Evolutionary conservation across 83 land plant species (phyloP), one percentile per base, ranked within the genome.

Genomic region (Isoetes engelmannii): DNA sequence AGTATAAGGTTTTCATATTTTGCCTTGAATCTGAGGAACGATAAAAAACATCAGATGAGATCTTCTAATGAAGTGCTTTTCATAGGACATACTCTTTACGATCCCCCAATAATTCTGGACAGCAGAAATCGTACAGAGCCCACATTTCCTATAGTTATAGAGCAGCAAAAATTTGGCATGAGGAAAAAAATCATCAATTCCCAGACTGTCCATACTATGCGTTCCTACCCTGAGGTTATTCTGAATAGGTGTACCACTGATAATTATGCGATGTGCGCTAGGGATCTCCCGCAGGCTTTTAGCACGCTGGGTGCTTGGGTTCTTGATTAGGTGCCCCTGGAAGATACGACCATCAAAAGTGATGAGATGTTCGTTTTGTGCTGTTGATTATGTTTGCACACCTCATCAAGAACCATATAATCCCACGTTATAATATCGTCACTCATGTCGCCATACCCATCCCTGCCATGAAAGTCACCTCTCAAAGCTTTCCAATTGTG

Each of bases 241-340:
- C 69, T 94, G 99, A 10, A 94, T 80, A 56, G 99, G 99, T 7
- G 99, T 94, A 45, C 99, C 99, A 76, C 99, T 94, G 7, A 94
- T 77, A 57, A 94, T 72, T 44, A 94, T 83, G 0, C 99, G 90
- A 69, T 88, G 97, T 71, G 80, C 67, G 76, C 97, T 68, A 12
- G 97, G 93, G 17, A 94, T 84, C 70, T 88, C 90, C 47, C 81
- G 77, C 79, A 94, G 82, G 75, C 97, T 88, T 74, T 86, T 81
- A 15, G 99, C 93, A 37, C 99, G 81, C 60, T 94, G 97, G 47
- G 99, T 94, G 4, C 69, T 78, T 6, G 99, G 99, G 70, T 94
- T 94, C 66, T 94, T 94, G 53, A 94, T 87, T 45, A 91, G 84
- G 73, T 94, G 99, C 4, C 99, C 99, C 97, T 92, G 69, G 54